Conservation (phyloP, 75 land plant species). For the Picea glauca region DNA sequence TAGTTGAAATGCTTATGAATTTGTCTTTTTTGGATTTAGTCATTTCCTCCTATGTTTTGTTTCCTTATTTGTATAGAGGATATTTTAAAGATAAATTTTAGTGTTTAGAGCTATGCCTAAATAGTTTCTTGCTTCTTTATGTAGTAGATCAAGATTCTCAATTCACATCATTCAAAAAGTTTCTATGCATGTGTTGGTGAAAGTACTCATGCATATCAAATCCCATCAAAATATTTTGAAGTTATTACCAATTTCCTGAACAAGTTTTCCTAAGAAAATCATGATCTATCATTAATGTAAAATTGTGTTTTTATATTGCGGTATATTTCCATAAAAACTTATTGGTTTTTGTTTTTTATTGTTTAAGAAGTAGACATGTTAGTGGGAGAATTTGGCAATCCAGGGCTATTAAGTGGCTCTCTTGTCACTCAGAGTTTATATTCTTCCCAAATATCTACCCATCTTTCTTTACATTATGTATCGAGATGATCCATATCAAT, state of each 20-base stretch:
- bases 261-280: neutral
- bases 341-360: no score
- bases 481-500: no score
- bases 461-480: no score
- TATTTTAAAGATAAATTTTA: neutral
- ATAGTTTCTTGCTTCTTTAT: neutral
- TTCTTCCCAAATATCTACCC: no score
- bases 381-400: no score
- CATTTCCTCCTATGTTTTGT: neutral
- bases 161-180: conserved; percentile 46
- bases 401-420: no score
- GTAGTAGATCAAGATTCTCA: conserved; percentile 72
- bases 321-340: no score
- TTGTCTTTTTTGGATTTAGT: neutral
- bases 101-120: neutral
- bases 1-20: neutral
- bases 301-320: no score
- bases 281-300: neutral
- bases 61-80: neutral
- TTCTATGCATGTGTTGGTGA: conserved; percentile 95
- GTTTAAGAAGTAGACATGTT: no score
- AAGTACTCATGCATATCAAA: conserved; percentile 39
- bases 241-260: no score
- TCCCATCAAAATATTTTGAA: no score
- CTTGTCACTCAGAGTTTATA: no score